Evolutionary conservation across 768 basidiomycete species (phyloP).

Genomic region (Amanita rimosa): DNA sequence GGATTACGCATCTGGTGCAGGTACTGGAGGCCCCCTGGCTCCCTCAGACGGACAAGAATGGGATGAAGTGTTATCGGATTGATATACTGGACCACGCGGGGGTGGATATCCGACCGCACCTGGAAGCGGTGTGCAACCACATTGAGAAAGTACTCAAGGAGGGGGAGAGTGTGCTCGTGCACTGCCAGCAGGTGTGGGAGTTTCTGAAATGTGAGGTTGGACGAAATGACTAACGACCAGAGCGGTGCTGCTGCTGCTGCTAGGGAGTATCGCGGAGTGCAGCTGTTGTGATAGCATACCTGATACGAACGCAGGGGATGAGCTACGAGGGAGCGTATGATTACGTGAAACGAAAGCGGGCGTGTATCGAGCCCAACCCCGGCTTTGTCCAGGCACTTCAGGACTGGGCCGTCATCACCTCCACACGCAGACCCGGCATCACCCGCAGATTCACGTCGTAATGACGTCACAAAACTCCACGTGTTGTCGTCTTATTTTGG

Average conservation of each 20-base stretch:
- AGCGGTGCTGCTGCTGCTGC: too few species aligned
- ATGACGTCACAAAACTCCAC: neutral
- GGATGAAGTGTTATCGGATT: slow-evolving; percentile 49
- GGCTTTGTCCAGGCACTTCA: slow-evolving; percentile 54
- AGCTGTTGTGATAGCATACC: slow-evolving; percentile 71
- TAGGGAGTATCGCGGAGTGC: slow-evolving; percentile 71
- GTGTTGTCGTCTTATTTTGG: too few species aligned
- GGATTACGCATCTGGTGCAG: slow-evolving; percentile 47
- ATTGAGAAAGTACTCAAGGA: slow-evolving; percentile 50
- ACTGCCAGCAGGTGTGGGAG: slow-evolving; percentile 74
- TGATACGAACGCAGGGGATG: slow-evolving; percentile 67
- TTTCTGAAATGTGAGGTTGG: too few species aligned
- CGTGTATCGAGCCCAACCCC: slow-evolving; percentile 71
- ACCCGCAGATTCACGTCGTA: slow-evolving; percentile 1
- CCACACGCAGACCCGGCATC: neutral
- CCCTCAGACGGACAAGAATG: slow-evolving; percentile 33
- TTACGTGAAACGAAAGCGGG: slow-evolving; percentile 50
- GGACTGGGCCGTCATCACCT: too few species aligned
- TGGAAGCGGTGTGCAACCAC: slow-evolving; percentile 56
- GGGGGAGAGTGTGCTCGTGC: slow-evolving; percentile 62
- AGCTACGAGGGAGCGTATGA: slow-evolving; percentile 54
- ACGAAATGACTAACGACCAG: too few species aligned
- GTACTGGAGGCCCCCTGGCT: slow-evolving; percentile 55
- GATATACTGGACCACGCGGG: slow-evolving; percentile 51
- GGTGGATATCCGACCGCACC: slow-evolving; percentile 55